Percentiles rank a stretch among this genome's conserved stretches.
Conservation (phyloP, 148 eudicot species). For the Chenopodium quinoa region DNA sequence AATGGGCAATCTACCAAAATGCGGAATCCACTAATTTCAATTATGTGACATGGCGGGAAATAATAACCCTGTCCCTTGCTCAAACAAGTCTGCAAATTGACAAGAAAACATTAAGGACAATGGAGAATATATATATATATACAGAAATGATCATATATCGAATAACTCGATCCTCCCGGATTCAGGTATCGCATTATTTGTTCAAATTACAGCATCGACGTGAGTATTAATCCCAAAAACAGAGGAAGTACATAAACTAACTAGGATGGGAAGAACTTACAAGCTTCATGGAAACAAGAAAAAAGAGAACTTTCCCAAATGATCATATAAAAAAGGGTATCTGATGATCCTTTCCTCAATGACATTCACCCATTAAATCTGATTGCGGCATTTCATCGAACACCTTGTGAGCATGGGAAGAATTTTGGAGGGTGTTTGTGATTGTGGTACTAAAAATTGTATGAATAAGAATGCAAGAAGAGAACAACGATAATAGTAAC, state of each 20-base stretch:
- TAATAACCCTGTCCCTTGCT: conserved; percentile 66
- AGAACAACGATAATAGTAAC: background rate
- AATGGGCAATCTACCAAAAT: conserved; percentile 79
- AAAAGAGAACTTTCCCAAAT: background rate
- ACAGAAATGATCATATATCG: background rate
- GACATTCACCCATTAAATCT: background rate
- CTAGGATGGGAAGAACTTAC: conserved; percentile 19
- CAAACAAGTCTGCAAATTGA: conserved; percentile 65
- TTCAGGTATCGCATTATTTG: too few relatives aligned
- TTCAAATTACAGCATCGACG: too few relatives aligned
- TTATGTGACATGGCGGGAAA: conserved; percentile 70
- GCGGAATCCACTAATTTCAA: conserved; percentile 57
- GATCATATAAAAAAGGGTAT: background rate
- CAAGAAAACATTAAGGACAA: background rate
- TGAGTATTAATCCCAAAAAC: too few relatives aligned
- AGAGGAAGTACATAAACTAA: too few relatives aligned
- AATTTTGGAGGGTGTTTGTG: too few relatives aligned
- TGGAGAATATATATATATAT: background rate
- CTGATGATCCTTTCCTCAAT: background rate
- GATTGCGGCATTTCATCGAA: conserved; percentile 19
- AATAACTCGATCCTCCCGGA: background rate
- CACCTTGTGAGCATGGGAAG: conserved; percentile 3
- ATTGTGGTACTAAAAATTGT: background rate
- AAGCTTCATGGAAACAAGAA: conserved; percentile 26
- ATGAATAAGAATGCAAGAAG: background rate